Percentiles rank a stretch among this genome's conserved stretches.
Evolutionary conservation across 805 yeast genomes (phyloP).

Genomic region (Saccharomycopsis fibuligera): DNA sequence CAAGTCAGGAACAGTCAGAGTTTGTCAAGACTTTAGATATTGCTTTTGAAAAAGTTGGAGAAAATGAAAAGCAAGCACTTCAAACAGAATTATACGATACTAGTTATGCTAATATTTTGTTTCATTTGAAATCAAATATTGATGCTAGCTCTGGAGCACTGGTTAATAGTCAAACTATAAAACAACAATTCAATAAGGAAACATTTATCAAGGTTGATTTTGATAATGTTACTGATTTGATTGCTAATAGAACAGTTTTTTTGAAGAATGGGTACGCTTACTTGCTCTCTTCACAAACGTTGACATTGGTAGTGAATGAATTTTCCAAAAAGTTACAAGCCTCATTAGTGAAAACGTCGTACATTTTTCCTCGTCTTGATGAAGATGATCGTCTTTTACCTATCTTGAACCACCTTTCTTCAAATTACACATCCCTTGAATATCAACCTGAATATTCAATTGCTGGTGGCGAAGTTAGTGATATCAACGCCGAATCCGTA

Average conservation of each 20-base stretch:
- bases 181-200: constrained; percentile 49
- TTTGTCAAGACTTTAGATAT: constrained; percentile 63
- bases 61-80: constrained; percentile 51
- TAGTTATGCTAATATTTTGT: constrained; percentile 39
- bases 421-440: constrained; percentile 58
- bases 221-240: constrained; percentile 73
- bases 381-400: constrained; percentile 90
- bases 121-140: constrained; percentile 31
- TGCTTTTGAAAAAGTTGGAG: constrained; percentile 63
- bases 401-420: constrained; percentile 68
- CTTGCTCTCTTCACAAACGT: constrained; percentile 58
- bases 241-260: constrained; percentile 65
- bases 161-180: constrained; percentile 21
- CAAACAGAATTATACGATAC: constrained; percentile 49
- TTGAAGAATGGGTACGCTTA: constrained; percentile 69
- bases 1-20: constrained; percentile 54
- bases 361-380: constrained; percentile 74
- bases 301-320: constrained; percentile 62
- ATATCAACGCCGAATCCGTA: constrained; percentile 58
- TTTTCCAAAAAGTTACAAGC: constrained; percentile 47
- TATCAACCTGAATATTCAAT: constrained; percentile 26
- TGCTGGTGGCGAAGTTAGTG: constrained; percentile 31
- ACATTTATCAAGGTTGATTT: constrained; percentile 80
- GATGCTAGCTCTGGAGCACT: constrained; percentile 19
- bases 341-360: constrained; percentile 62